A percentile compares a stretch with the other conserved stretches of the same genome.
Evolutionary conservation across 495 filamentous ascomycete species (phyloP).

Genomic region (Penicillium taxi): DNA sequence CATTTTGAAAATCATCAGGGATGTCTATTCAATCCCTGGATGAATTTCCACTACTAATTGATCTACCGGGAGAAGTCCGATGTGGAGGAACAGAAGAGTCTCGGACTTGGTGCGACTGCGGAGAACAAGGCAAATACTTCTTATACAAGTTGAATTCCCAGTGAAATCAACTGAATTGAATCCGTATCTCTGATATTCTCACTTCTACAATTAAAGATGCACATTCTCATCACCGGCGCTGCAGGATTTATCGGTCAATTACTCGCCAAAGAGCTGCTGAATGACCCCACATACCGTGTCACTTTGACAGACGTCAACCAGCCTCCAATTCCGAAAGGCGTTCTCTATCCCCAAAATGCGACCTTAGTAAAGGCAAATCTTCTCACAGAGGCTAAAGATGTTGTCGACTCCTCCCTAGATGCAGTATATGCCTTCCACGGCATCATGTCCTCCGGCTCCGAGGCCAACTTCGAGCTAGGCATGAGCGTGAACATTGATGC

Average conservation of each 20-base stretch:
- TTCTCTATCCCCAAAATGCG: conserved; percentile 47
- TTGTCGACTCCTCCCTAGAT: conserved; percentile 46
- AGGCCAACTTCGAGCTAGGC: conserved; percentile 64
- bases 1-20: too few species aligned
- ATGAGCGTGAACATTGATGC: conserved; percentile 64
- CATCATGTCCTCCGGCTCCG: conserved; percentile 69
- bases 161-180: background rate
- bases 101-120: conserved; percentile 41
- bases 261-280: conserved; percentile 52
- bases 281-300: conserved; percentile 46
- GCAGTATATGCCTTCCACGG: conserved; percentile 72
- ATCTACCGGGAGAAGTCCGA: conserved; percentile 29
- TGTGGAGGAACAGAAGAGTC: conserved; percentile 17
- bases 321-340: conserved; percentile 44
- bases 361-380: conserved; percentile 51
- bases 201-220: conserved; percentile 37
- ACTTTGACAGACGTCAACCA: conserved; percentile 55
- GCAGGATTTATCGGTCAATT: conserved; percentile 63
- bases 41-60: background rate
- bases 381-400: conserved; percentile 38
- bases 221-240: conserved; percentile 62
- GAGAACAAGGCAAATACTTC: conserved; percentile 15
- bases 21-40: too few species aligned
- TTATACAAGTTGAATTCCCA: background rate
- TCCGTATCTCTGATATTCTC: too few species aligned